Percentiles rank a stretch among this genome's conserved stretches.
These are phyloP conservation scores for Penicillium corylophilum DNA, from an alignment of 2,329 filamentous ascomycete species.

Conservation along the genomic window DNA sequence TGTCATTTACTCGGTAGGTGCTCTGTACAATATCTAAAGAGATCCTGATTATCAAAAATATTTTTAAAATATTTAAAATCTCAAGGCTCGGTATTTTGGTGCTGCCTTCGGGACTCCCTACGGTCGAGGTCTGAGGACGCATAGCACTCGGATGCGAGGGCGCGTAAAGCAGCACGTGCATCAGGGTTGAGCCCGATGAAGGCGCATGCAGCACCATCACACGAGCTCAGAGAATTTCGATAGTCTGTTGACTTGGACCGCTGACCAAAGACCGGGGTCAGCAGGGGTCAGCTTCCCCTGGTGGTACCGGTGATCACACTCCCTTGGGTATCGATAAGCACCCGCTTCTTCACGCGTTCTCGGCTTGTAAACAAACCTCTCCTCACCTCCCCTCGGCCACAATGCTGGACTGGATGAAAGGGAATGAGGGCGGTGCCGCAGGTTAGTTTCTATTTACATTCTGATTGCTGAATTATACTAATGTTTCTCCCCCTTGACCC, in stretches of 20 bases:
- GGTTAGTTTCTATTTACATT: slow-evolving; percentile 8
- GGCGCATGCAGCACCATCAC: neutral
- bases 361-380: slow-evolving; percentile 37
- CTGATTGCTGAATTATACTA: neutral
- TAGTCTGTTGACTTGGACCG: neutral
- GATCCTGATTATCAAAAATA: too few species aligned
- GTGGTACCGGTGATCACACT: neutral
- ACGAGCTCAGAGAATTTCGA: neutral
- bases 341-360: slow-evolving; percentile 11
- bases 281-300: neutral
- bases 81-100: too few species aligned
- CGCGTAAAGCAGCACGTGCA: neutral
- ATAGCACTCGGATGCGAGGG: neutral
- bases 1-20: too few species aligned
- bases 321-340: slow-evolving; percentile 21
- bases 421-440: slow-evolving; percentile 19
- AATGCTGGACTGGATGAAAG: slow-evolving; percentile 29
- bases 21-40: too few species aligned
- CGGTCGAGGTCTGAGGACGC: too few species aligned
- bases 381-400: slow-evolving; percentile 14
- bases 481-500: neutral
- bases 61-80: too few species aligned
- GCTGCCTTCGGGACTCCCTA: too few species aligned
- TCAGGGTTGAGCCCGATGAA: neutral
- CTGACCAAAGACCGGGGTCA: neutral